Percentiles rank a stretch among this genome's conserved stretches.
Evolutionary conservation across 768 basidiomycete species (phyloP).

Genomic region (Leccinum pellstonianum): DNA sequence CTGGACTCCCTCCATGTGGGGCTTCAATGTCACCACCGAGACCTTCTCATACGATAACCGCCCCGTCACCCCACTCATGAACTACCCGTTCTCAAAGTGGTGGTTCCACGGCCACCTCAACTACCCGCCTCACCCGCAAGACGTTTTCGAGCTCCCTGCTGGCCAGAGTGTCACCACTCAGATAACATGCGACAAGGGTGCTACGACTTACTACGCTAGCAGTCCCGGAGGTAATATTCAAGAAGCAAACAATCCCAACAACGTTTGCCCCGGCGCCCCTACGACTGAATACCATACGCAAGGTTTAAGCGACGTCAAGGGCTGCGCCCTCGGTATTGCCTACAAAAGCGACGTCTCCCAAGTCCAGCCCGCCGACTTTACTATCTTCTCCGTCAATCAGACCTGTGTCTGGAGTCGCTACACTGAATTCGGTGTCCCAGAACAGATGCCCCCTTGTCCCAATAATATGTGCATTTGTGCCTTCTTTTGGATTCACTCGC

Average conservation of each 20-base stretch:
- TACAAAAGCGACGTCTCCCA: constrained; percentile 61
- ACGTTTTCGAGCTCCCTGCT: constrained; percentile 60
- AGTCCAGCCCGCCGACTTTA: constrained; percentile 67
- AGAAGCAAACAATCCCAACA: constrained; percentile 44
- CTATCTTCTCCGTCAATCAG: constrained; percentile 72
- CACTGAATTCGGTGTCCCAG: constrained; percentile 69
- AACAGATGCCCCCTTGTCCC: constrained; percentile 66
- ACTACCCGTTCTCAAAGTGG: constrained; percentile 43
- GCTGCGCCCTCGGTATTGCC: constrained; percentile 73
- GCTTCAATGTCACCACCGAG: constrained; percentile 61
- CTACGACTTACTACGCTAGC: constrained; percentile 55
- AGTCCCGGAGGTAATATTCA: constrained; percentile 54
- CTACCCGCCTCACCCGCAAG: constrained; percentile 53
- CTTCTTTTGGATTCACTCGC: constrained; percentile 72
- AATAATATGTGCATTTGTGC: constrained; percentile 63
- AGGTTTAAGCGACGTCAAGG: constrained; percentile 51
- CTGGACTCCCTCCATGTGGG: constrained; percentile 60
- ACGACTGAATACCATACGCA: constrained; percentile 53
- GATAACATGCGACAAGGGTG: constrained; percentile 58
- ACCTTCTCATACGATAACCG: constrained; percentile 64
- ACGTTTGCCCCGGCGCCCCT: constrained; percentile 50
- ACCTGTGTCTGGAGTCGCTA: constrained; percentile 72
- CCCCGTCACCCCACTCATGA: constrained; percentile 44
- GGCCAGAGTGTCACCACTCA: constrained; percentile 54
- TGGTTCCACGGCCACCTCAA: constrained; percentile 66